Evolutionary conservation across 345 rosid species (phyloP), one percentile per base, ranked within the genome.

Genomic region (Eucalyptus pauciflora): DNA sequence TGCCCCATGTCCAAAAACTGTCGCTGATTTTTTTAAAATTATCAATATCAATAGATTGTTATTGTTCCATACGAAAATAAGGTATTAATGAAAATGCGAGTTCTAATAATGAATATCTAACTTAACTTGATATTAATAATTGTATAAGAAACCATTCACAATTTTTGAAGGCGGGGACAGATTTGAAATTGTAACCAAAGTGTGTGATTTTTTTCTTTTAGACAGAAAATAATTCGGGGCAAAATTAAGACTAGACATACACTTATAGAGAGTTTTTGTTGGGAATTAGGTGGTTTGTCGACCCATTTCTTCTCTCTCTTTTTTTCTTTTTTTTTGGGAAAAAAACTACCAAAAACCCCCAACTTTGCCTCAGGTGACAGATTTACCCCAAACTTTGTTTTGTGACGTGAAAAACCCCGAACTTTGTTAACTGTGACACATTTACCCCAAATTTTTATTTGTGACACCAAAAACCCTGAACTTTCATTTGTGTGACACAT

Each of bases 1-100:
- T 31, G 7, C 22, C 43, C 4, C 4, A 10, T 18, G 6, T 69
- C 43, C 43, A 69, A 69, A 69, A 16, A 69, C 3, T 4, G 3
- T 20, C 0, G 2, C 1, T 15, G 43, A 16, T 31, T 67, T 67
- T 37, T 67, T 15, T 6, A 15, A 67, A 64, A 67, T 69, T 69
- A 33, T 33, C 13, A 62, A 62, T 27, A 62, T 62, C 16, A 62
- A 62, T 13, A 29, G 16, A 12, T 29, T 12, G 33, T 27, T 13
- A 13, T 62, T 29, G 4, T 29, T 62, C 2, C 17, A 64, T 14
- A 64, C 3, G 41, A 64, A 64, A 5, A 33, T 13, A 3, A 5
- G 11, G 76, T 64, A 4, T 14, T n/a, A 4, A 15, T 64, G 10
- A n/a, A 14, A 8, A 14, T 20, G 0, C 3, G 3, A 13, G 1